phyloP scores from a whole-genome alignment of 129 eudicot genomes.

The Logfia minima region DNA sequence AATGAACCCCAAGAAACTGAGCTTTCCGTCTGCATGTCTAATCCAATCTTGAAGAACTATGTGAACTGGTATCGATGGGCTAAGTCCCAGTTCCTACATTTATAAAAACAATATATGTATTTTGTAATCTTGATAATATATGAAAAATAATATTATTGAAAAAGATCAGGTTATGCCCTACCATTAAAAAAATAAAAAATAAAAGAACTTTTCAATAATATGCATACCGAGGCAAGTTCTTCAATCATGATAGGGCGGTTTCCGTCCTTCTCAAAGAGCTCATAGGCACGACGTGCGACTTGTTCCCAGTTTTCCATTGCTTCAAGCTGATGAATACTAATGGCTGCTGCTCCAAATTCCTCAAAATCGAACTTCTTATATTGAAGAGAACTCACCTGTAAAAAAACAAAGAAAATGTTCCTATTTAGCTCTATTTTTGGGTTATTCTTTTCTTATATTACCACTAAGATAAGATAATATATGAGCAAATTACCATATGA shows the following conservation, averaged over 20 bases:
- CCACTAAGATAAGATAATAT: slow-evolving; percentile 21
- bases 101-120: neutral
- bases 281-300: slow-evolving; percentile 86
- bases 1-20: slow-evolving; percentile 92
- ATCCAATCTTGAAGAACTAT: slow-evolving; percentile 98
- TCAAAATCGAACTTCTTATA: slow-evolving; percentile 82
- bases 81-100: slow-evolving; percentile 86
- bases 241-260: slow-evolving; percentile 95
- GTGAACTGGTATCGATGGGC: slow-evolving; percentile 94
- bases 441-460: neutral
- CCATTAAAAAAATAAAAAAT: neutral
- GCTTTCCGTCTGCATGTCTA: slow-evolving; percentile 90
- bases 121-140: neutral
- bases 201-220: neutral
- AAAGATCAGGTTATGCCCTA: neutral
- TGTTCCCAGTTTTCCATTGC: slow-evolving; percentile 98
- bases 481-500: slow-evolving; percentile 52
- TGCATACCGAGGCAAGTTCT: slow-evolving; percentile 90
- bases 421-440: neutral
- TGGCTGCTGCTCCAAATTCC: slow-evolving; percentile 94
- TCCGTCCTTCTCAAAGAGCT: slow-evolving; percentile 90
- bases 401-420: slow-evolving; percentile 7
- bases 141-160: neutral
- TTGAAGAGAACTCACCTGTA: slow-evolving; percentile 89
- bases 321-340: slow-evolving; percentile 94